Conservation (phyloP, 2,329 filamentous ascomycete species). For the Metarhizium album region DNA sequence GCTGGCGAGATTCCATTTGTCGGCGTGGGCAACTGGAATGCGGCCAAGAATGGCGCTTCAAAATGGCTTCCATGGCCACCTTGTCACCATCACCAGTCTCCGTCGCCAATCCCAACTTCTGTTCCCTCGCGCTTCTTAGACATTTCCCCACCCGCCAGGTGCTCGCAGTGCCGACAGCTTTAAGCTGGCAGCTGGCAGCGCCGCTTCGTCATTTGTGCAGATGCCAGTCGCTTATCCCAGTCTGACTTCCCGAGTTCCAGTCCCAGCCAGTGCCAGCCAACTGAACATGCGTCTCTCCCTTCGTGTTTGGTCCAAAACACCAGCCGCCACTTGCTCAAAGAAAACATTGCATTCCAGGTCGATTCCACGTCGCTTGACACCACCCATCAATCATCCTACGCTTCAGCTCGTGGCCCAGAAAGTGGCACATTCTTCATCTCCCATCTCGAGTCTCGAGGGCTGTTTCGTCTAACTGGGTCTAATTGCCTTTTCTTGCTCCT, state of each 20-base stretch:
- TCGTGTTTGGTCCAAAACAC: slow-evolving; percentile 8
- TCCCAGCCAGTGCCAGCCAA: slow-evolving; percentile 5
- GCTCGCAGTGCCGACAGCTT: not conserved
- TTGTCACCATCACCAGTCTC: too few species aligned
- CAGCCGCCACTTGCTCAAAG: slow-evolving; percentile 6
- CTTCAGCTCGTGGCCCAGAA: slow-evolving; percentile 5
- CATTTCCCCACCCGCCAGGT: not conserved
- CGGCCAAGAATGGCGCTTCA: not conserved
- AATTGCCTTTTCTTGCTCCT: not conserved
- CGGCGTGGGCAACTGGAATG: slow-evolving; percentile 9
- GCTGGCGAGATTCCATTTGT: slow-evolving; percentile 6
- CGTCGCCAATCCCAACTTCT: not conserved
- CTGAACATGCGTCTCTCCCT: slow-evolving; percentile 4
- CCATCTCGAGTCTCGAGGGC: slow-evolving; percentile 1
- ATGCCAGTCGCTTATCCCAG: slow-evolving; percentile 9
- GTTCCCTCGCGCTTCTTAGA: not conserved
- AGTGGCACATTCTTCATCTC: not conserved
- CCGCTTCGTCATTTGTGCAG: not conserved
- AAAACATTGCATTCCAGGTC: slow-evolving; percentile 15
- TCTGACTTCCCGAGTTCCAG: slow-evolving; percentile 7
- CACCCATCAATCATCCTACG: too few species aligned
- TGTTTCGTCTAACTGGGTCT: not conserved
- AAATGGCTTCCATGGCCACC: too few species aligned
- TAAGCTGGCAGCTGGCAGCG: slow-evolving; percentile 6
- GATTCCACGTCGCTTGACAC: not conserved